Conservation (phyloP, 805 yeast genomes). For the Suhomyces sp. region DNA sequence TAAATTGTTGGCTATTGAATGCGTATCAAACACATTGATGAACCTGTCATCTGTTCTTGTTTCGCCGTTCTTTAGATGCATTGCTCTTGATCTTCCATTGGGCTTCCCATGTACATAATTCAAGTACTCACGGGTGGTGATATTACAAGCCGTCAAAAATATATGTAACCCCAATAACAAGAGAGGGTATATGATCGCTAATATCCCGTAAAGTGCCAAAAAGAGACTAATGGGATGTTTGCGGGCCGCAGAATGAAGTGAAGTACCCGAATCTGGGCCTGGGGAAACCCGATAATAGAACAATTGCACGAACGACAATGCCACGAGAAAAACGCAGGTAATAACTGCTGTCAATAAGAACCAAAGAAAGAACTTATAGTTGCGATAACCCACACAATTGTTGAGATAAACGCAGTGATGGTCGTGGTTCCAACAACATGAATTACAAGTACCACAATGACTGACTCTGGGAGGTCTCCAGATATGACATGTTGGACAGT, state of each 20-base stretch:
- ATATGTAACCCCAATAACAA: constrained; percentile 54
- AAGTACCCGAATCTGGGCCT: constrained; percentile 27
- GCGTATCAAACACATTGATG: constrained; percentile 31
- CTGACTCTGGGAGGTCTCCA: constrained; percentile 73
- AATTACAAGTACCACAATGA: constrained; percentile 71
- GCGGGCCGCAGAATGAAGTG: constrained; percentile 17
- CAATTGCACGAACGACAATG: constrained; percentile 20
- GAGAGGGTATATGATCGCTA: constrained; percentile 55
- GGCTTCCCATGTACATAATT: constrained; percentile 39
- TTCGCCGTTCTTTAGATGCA: constrained; percentile 17
- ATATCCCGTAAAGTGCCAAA: constrained; percentile 48
- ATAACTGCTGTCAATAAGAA: constrained; percentile 23
- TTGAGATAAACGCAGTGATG: constrained; percentile 70
- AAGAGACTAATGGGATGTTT: constrained; percentile 44
- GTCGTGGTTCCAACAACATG: constrained; percentile 65
- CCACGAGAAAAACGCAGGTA: constrained; percentile 18
- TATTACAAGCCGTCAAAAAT: constrained; percentile 52
- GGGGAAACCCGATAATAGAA: constrained; percentile 21
- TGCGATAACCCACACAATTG: constrained; percentile 42
- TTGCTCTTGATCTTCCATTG: constrained; percentile 15
- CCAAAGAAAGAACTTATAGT: constrained; percentile 38
- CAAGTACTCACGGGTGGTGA: constrained; percentile 74
- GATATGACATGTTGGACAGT: constrained; percentile 51
- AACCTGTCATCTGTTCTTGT: constrained; percentile 10
- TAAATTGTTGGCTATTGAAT: constrained; percentile 25